Conservation (phyloP, 2,329 filamentous ascomycete species). For the Neofusicoccum umdonicola region DNA sequence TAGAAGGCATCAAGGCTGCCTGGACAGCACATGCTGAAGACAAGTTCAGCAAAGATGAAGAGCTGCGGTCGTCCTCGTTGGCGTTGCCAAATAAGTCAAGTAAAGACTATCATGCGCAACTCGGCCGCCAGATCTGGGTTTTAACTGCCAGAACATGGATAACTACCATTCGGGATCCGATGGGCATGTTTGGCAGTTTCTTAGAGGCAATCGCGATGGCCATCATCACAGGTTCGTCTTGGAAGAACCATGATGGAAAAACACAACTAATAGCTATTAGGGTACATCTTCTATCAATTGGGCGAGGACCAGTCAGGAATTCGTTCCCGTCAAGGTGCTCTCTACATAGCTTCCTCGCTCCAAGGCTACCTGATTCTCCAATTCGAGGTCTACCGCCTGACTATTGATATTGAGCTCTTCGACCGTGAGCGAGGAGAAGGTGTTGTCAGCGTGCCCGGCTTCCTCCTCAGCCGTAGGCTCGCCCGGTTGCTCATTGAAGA, state of each 20-base stretch:
- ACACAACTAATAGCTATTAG: neutral
- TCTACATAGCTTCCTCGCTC: conserved; percentile 69
- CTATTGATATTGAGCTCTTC: conserved; percentile 71
- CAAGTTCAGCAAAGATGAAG: conserved; percentile 15
- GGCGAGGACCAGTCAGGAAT: conserved; percentile 68
- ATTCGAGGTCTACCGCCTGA: conserved; percentile 73
- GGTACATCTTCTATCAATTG: conserved; percentile 62
- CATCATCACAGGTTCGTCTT: conserved; percentile 60
- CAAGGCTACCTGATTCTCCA: conserved; percentile 75
- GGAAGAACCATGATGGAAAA: conserved; percentile 31
- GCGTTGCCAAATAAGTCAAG: neutral
- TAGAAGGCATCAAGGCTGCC: conserved; percentile 53
- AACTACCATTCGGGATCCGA: conserved; percentile 72
- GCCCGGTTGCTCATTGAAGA: conserved; percentile 70
- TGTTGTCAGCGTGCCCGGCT: conserved; percentile 67
- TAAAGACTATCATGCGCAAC: conserved; percentile 49
- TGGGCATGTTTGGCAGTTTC: conserved; percentile 70
- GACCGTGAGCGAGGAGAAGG: conserved; percentile 73
- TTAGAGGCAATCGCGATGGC: conserved; percentile 70
- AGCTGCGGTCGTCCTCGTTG: neutral
- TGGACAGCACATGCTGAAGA: conserved; percentile 2
- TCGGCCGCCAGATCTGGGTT: conserved; percentile 62
- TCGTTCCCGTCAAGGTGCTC: conserved; percentile 67
- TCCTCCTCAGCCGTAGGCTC: conserved; percentile 66
- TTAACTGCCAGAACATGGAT: conserved; percentile 68